These are phyloP conservation scores for Endocalyx cinctus DNA, from an alignment of 2,329 filamentous ascomycete genomes.

Conservation along the genomic window DNA sequence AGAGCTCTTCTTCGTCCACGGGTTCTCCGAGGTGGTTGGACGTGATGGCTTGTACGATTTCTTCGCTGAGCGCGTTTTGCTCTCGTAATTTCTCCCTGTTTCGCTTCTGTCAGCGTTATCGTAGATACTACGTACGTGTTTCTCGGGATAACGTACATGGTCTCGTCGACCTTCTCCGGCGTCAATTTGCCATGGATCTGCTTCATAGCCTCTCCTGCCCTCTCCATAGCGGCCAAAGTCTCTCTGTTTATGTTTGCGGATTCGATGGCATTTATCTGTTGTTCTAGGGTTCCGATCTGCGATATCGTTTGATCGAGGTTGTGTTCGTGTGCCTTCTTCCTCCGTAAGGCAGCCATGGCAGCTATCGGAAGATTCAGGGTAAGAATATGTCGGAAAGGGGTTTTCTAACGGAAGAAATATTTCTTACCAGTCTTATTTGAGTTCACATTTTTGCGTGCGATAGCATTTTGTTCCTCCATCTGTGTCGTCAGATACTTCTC, in stretches of 20 bases:
- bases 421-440: constrained; percentile 89
- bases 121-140: too few relatives aligned
- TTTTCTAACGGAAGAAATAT: too few relatives aligned
- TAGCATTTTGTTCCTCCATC: constrained; percentile 86
- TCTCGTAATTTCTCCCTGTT: constrained; percentile 83
- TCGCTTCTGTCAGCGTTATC: too few relatives aligned
- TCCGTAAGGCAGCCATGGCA: constrained; percentile 82
- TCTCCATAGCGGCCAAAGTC: constrained; percentile 91
- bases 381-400: too few relatives aligned
- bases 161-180: constrained; percentile 89
- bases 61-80: constrained; percentile 87
- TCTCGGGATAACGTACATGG: constrained; percentile 92
- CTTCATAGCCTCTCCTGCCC: constrained; percentile 85
- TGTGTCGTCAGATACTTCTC: constrained; percentile 87
- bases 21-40: constrained; percentile 61
- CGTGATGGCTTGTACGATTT: constrained; percentile 84
- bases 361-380: constrained; percentile 58
- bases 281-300: constrained; percentile 88
- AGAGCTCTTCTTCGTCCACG: constrained; percentile 81
- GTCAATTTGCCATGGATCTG: constrained; percentile 86
- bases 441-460: constrained; percentile 83
- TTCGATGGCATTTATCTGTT: constrained; percentile 95
- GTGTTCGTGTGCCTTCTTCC: constrained; percentile 93
- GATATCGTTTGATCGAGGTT: constrained; percentile 84
- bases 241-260: constrained; percentile 98